Percentiles rank a stretch among this genome's conserved stretches.
These are phyloP conservation scores for Saccharomycodes ludwigii DNA, from an alignment of 805 yeast species.

Conservation along the genomic window DNA sequence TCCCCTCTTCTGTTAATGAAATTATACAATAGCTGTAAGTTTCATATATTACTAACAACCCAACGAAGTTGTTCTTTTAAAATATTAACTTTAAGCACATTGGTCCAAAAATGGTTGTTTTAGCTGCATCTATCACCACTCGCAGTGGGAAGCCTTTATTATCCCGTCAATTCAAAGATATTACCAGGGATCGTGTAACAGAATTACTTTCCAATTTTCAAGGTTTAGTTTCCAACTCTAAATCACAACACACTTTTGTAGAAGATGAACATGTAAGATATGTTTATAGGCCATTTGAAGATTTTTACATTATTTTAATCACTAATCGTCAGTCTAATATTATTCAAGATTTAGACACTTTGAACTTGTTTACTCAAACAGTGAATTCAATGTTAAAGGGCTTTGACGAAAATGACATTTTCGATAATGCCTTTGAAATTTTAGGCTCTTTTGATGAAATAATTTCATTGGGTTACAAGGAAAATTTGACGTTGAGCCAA, in stretches of 20 bases:
- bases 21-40: too few relatives aligned
- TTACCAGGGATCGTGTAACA: conserved; percentile 74
- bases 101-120: conserved; percentile 71
- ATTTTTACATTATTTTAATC: conserved; percentile 77
- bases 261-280: conserved; percentile 88
- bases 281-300: conserved; percentile 93
- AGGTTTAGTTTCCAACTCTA: conserved; percentile 50
- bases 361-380: conserved; percentile 73
- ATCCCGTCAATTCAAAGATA: conserved; percentile 83
- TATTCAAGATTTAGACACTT: conserved; percentile 85
- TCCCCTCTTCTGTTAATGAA: too few relatives aligned
- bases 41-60: too few relatives aligned
- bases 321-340: conserved; percentile 88
- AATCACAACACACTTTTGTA: conserved; percentile 81
- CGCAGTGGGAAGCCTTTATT: conserved; percentile 86
- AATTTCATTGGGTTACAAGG: conserved; percentile 79
- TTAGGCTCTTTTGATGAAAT: conserved; percentile 91
- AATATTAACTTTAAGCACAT: too few relatives aligned
- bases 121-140: conserved; percentile 91
- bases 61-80: too few relatives aligned
- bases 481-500: conserved; percentile 69
- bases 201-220: conserved; percentile 81
- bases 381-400: conserved; percentile 60
- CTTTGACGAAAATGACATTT: conserved; percentile 73
- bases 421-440: conserved; percentile 77